These are phyloP conservation scores for Fagopyrum esculentum DNA, from an alignment of 148 eudicot species.

Conservation along the genomic window DNA sequence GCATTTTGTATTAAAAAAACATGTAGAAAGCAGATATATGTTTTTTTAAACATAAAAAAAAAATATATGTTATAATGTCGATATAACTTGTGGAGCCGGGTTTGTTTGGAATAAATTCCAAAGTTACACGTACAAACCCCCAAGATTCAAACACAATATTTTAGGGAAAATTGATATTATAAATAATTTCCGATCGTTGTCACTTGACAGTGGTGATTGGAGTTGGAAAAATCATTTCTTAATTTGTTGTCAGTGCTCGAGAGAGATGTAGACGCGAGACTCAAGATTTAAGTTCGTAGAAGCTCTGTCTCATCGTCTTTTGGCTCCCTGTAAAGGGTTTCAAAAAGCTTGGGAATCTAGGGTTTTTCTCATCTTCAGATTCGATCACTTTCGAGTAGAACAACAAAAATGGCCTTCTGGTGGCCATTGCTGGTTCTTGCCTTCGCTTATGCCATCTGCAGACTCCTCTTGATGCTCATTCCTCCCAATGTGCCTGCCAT, in stretches of 20 bases:
- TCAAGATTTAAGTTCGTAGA: neutral
- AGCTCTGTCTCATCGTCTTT: neutral
- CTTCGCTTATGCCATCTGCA: constrained; percentile 68
- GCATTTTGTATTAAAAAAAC: no score
- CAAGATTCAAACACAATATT: no score
- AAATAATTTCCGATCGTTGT: neutral
- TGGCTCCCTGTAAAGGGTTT: constrained; percentile 1
- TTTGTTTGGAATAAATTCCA: no score
- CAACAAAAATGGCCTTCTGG: constrained; percentile 82
- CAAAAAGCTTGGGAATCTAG: neutral
- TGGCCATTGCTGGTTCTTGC: constrained; percentile 73
- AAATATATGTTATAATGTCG: no score
- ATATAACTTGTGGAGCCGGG: no score
- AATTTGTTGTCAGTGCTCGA: constrained; percentile 4
- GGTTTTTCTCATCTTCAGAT: constrained; percentile 13
- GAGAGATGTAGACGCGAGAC: neutral
- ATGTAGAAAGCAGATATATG: no score
- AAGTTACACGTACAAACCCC: no score
- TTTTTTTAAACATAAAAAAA: no score
- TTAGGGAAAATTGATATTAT: no score
- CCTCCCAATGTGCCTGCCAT: constrained; percentile 94
- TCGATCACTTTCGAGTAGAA: neutral
- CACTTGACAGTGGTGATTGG: neutral
- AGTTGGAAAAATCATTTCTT: constrained; percentile 3
- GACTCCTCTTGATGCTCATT: constrained; percentile 68